Evolutionary conservation across 495 filamentous ascomycete genomes (phyloP), one percentile per base, ranked within the genome.

Genomic region (Hypoxylon trugodes): DNA sequence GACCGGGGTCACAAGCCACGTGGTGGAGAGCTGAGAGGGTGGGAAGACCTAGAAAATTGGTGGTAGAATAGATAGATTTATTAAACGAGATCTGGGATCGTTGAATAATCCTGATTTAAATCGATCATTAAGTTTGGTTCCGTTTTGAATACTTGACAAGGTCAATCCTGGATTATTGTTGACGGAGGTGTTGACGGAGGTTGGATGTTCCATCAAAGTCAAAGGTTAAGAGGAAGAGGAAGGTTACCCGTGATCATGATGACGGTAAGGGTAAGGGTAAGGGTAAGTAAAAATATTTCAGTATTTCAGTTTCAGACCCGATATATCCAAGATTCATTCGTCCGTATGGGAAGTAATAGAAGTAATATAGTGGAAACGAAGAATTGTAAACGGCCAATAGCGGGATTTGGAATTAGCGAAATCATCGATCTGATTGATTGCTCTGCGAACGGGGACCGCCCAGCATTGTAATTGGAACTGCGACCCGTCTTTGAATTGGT

Each of bases 1-100:
- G 53, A 62, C 58, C 58, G 62, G 64, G 64, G 47, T 67, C 13
- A 36, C 26, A 15, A n/a, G 33, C 64, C 64, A 67, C 58, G 58
- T 67, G 58, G 64, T 57, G 46, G 53, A 67, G 61, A 59, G 36
- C 18, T 49, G 12, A 53, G 36, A 47, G 48, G 42, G 52, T 26
- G 47, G 37, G 25, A 36, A 32, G 26, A 33, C 46, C 47, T 19
- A 28, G 28, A 58, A n/a, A n/a, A 18, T 58, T 28, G 36, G 38
- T 50, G 10, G 41, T 24, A 35, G 28, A 65, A 16, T 50, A 50
- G 50, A 54, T 43, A 60, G 45, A 54, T 65, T 64, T 47, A n/a
- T n/a, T n/a, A 36, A 40, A 61, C 40, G 48, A 59, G 47, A 52
- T 59, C 54, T 13, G n/a, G 55, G 48, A 49, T 53, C 47, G 48